Evolutionary conservation across 306 rosid species (phyloP), one percentile per base, ranked within the genome.

Genomic region (Notholithocarpus densiflorus): DNA sequence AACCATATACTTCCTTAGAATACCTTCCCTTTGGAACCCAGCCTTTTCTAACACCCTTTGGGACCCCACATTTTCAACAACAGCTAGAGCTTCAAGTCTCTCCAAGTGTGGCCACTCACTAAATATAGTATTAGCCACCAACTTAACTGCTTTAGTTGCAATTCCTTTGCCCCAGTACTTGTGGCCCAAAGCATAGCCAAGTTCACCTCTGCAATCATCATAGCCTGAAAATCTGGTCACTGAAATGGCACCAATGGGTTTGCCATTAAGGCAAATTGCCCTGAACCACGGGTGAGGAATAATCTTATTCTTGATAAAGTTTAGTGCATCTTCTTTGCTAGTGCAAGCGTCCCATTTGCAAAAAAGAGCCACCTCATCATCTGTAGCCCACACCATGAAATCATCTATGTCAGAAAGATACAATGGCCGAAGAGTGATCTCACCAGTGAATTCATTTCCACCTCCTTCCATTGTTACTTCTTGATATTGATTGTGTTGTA

Each of bases 101-200:
- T 85, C 96, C 88, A 92, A 31, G 27, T 87, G 72, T 7, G 82
- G 53, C 75, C 87, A 76, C 43, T 92, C 94, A 12, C 4, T 55
- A 15, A 89, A 94, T 10, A 86, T 86, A 12, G 21, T 77, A 66
- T 87, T 80, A 15, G 60, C 74, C 71, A 61, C 92, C 82, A 87
- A 43, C 61, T 87, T 90, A 80, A 92, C 97, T 45, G 82, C 96
- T 61, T 21, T 18, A 0, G 94, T 86, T 2, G 72, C 90, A 57
- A 94, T 82, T 74, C 97, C 98, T 81, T 83, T 92, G 26, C 93
- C 94, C 98, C 94, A 92, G 29, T 78, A 86, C 11, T 79, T 79
- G 9, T 84, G 87, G 2, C 81, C 93, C 59, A 94, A 11, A 6
- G 77, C 87, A 45, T 92, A 94, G 1, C 98, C 98, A 0, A 94